Evolutionary conservation across 1,284 basidiomycete genomes (phyloP).

Genomic region (Marasmius fiardii): DNA sequence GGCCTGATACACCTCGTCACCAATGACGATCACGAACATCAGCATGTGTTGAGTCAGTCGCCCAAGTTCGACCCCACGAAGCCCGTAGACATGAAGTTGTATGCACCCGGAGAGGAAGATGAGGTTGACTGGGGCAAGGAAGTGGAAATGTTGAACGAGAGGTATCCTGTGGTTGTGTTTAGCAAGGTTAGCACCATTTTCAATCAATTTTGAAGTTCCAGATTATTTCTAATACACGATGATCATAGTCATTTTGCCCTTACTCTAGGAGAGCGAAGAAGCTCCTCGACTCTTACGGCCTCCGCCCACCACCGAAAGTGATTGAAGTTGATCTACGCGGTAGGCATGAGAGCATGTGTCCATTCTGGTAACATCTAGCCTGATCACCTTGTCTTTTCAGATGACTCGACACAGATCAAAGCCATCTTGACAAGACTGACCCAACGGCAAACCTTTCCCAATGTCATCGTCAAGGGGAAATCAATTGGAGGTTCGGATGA

Average conservation of each 20-base stretch:
- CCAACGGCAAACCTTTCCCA: slow-evolving; percentile 68
- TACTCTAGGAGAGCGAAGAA: slow-evolving; percentile 67
- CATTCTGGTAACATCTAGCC: slow-evolving; percentile 1
- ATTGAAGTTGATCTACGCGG: slow-evolving; percentile 76
- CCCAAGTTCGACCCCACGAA: slow-evolving; percentile 39
- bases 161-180: slow-evolving; percentile 72
- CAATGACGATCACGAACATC: slow-evolving; percentile 35
- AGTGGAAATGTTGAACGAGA: slow-evolving; percentile 38
- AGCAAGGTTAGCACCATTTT: slow-evolving; percentile 60
- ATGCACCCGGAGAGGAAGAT: slow-evolving; percentile 37
- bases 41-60: slow-evolving; percentile 37
- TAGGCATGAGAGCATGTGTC: slow-evolving; percentile 25
- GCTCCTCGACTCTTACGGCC: slow-evolving; percentile 61
- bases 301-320: slow-evolving; percentile 65
- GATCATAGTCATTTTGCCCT: slow-evolving; percentile 66
- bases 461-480: slow-evolving; percentile 61
- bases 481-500: slow-evolving; percentile 75
- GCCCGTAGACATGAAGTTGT: slow-evolving; percentile 48
- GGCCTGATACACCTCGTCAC: slow-evolving; percentile 64
- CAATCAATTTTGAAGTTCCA: too few relatives aligned
- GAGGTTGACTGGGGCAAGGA: slow-evolving; percentile 48
- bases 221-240: slow-evolving; percentile 1
- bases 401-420: slow-evolving; percentile 65
- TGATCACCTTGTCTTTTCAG: slow-evolving; percentile 26
- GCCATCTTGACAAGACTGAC: slow-evolving; percentile 65